Base-by-base conservation (phyloP, 257 asterid genomes). In the Petunia axillaris region DNA sequence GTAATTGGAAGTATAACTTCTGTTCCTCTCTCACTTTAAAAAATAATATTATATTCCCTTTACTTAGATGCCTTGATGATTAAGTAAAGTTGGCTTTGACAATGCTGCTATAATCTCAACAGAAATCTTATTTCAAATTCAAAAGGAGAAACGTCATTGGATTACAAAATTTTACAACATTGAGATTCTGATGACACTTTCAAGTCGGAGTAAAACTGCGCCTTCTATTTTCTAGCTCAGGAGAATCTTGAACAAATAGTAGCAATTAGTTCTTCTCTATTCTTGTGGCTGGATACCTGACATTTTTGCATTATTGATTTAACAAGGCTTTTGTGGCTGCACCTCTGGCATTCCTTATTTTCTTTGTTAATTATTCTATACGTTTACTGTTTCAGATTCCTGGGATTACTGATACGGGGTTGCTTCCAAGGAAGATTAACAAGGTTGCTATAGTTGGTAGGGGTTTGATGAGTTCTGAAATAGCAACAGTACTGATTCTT, bases 371-470 rank as follows among this genome's bases (percentile, higher is more conserved):
- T 65, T 36, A 13, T 65, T 65, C 52, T 2, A 39, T 38, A 65
- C 36, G 6, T 65, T 39, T 66, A 66, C 75, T 66, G 53, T 66
- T 66, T 66, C 88, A 96, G 99, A 97, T 96, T 71, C 98, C 99
- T 5, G 98, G 98, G 66, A 91, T 94, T 58, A 88, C 97, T 37
- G 97, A 96, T 85, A 86, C 78, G 68, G 97, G 97, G 64, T 87
- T 96, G 89, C 88, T 80, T 79, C 98, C 99, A 39, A 91, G 98
- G 89, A 85, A 43, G 77, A 86, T 96, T 74, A 89, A 90, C 79
- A 96, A 89, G 90, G 98, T 96, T 71, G 99, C 95, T 57, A 88
- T 96, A 81, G 93, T 96, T 53, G 98, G 99, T 82, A 98, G 99
- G 44, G 98, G 97, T 62, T 88, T 92, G 41, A 96, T 96, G 99